phyloP scores from a whole-genome alignment of 2,329 filamentous ascomycete genomes.

The Diplodia corticola region DNA sequence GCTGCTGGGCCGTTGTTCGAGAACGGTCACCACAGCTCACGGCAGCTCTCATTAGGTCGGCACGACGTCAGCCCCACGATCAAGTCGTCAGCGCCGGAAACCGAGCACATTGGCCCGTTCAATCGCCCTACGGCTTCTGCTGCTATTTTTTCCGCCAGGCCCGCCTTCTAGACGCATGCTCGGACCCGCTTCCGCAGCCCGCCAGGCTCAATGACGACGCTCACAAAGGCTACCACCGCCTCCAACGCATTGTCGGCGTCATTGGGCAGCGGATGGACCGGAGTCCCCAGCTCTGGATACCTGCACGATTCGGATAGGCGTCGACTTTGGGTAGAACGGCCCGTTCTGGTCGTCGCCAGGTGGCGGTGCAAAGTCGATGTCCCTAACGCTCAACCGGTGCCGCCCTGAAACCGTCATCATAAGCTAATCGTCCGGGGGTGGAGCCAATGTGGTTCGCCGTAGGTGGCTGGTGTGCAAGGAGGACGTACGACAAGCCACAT shows the following conservation, averaged over 20 bases:
- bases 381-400: slow-evolving; percentile 38
- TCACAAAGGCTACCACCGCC: neutral
- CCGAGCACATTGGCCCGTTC: neutral
- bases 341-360: slow-evolving; percentile 53
- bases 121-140: neutral
- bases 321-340: slow-evolving; percentile 64
- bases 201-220: slow-evolving; percentile 2
- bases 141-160: slow-evolving; percentile 6
- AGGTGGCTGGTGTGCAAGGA: slow-evolving; percentile 20
- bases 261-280: slow-evolving; percentile 7
- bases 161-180: slow-evolving; percentile 8
- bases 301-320: slow-evolving; percentile 56
- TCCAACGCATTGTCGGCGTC: neutral
- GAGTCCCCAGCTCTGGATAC: slow-evolving; percentile 15
- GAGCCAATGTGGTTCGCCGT: neutral
- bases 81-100: neutral
- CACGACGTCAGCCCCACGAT: neutral
- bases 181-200: slow-evolving; percentile 3
- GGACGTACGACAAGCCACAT: slow-evolving; percentile 57
- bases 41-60: neutral
- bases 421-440: slow-evolving; percentile 8
- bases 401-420: slow-evolving; percentile 37
- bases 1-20: slow-evolving; percentile 1
- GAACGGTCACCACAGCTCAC: neutral
- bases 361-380: slow-evolving; percentile 35